A percentile compares a stretch with the other conserved stretches of the same genome.
Evolutionary conservation across 805 yeast genomes (phyloP).

Genomic region (Candida tallmaniae): DNA sequence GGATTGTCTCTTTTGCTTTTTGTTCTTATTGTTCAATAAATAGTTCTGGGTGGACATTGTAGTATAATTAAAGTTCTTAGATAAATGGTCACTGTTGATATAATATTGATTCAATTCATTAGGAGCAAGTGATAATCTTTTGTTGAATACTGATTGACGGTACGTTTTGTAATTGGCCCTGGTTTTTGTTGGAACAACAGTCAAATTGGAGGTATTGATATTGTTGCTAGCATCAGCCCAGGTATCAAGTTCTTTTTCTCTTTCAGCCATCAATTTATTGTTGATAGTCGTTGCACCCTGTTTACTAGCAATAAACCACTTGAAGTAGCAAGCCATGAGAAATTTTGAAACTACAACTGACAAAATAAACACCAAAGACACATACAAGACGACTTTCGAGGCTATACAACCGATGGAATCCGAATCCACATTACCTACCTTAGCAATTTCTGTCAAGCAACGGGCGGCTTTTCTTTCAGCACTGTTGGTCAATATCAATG

Average conservation of each 20-base stretch:
- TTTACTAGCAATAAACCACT: slow-evolving; percentile 66
- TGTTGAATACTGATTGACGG: slow-evolving; percentile 39
- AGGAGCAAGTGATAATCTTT: slow-evolving; percentile 36
- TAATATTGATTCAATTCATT: slow-evolving; percentile 33
- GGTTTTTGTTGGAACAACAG: slow-evolving; percentile 45
- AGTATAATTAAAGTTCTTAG: slow-evolving; percentile 42
- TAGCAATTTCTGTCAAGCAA: slow-evolving; percentile 79
- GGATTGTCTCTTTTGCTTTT: slow-evolving; percentile 16
- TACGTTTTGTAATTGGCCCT: slow-evolving; percentile 46
- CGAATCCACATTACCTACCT: slow-evolving; percentile 86
- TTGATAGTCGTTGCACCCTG: slow-evolving; percentile 76
- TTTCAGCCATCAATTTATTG: slow-evolving; percentile 54
- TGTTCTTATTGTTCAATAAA: slow-evolving; percentile 14
- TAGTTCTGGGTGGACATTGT: slow-evolving; percentile 69
- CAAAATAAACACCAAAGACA: slow-evolving; percentile 80
- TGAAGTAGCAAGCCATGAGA: slow-evolving; percentile 80
- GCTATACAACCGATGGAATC: slow-evolving; percentile 93
- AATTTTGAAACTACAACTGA: slow-evolving; percentile 77
- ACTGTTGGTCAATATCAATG: slow-evolving; percentile 61
- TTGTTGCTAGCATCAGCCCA: slow-evolving; percentile 63
- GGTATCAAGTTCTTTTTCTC: slow-evolving; percentile 67
- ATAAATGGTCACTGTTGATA: slow-evolving; percentile 27
- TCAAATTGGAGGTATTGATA: slow-evolving; percentile 36
- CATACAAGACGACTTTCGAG: slow-evolving; percentile 73
- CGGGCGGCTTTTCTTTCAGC: slow-evolving; percentile 69